These are phyloP conservation scores for Globisporangium middletonii DNA, from an alignment of 352 stramenopile species.

Conservation along the genomic window DNA sequence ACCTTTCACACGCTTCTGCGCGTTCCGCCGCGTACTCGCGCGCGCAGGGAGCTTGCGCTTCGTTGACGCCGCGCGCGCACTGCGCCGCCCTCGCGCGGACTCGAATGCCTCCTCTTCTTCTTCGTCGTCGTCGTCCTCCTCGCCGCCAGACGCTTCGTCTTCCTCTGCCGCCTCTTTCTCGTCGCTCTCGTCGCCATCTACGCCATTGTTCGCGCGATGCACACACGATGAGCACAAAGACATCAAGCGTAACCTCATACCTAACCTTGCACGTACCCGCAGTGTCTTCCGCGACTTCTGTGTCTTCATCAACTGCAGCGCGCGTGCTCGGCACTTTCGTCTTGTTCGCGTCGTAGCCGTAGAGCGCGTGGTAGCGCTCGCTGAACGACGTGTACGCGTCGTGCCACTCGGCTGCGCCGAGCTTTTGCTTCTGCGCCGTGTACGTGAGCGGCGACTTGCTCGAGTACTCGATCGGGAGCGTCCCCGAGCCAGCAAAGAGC, in stretches of 20 bases:
- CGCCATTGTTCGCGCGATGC: background rate
- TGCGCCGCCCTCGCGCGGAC: conserved; percentile 17
- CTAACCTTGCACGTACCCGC: conserved; percentile 5
- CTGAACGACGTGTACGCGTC: conserved; percentile 69
- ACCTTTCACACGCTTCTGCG: conserved; percentile 57
- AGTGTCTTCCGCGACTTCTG: conserved; percentile 1
- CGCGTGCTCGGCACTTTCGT: background rate
- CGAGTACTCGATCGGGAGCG: conserved; percentile 75
- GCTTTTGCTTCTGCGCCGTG: conserved; percentile 38
- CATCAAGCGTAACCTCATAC: background rate
- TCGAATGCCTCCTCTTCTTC: conserved; percentile 24
- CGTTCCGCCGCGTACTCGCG: conserved; percentile 20
- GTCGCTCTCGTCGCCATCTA: conserved; percentile 25
- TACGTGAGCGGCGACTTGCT: conserved; percentile 57
- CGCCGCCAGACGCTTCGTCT: conserved; percentile 18
- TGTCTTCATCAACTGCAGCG: conserved; percentile 12
- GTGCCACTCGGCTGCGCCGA: conserved; percentile 46
- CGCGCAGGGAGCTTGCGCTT: conserved; percentile 16
- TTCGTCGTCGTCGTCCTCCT: conserved; percentile 20
- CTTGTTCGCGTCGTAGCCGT: conserved; percentile 25
- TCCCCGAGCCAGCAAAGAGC: conserved; percentile 57
- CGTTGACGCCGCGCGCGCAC: conserved; percentile 20
- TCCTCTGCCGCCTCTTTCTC: conserved; percentile 27
- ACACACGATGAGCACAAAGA: background rate
- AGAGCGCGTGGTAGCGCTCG: conserved; percentile 43